These are phyloP conservation scores for Boletus subparvulus DNA, from an alignment of 768 basidiomycete species.

Conservation along the genomic window DNA sequence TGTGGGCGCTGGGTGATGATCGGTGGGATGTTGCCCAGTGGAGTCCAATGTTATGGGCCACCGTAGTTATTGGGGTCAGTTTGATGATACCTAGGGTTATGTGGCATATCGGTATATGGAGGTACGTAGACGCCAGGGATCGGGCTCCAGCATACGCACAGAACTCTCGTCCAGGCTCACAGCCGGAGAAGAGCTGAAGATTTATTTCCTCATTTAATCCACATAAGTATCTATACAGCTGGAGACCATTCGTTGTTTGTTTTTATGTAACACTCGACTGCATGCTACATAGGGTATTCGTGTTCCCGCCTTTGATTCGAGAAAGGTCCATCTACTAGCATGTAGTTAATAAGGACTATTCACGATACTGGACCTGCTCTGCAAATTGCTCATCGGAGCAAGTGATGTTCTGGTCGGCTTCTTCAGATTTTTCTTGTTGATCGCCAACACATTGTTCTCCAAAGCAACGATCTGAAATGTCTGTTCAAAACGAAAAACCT, in stretches of 20 bases:
- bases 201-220: conserved; percentile 25
- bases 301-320: conserved; percentile 3
- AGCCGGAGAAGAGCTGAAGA: conserved; percentile 13
- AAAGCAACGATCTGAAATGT: conserved; percentile 84
- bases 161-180: background rate
- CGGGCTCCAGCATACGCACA: conserved; percentile 20
- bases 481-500: conserved; percentile 1
- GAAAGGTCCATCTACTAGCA: background rate
- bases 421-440: conserved; percentile 91
- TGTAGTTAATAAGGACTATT: conserved; percentile 56
- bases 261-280: background rate
- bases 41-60: conserved; percentile 71
- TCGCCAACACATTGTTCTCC: conserved; percentile 87
- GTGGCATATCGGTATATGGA: conserved; percentile 75
- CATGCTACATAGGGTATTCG: conserved; percentile 15
- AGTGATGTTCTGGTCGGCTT: conserved; percentile 78
- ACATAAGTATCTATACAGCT: conserved; percentile 8
- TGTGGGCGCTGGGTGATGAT: conserved; percentile 76
- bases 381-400: conserved; percentile 41
- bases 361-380: conserved; percentile 64
- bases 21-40: conserved; percentile 61
- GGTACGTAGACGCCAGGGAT: conserved; percentile 70
- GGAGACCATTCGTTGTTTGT: background rate
- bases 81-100: conserved; percentile 67
- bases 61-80: conserved; percentile 58